These are phyloP conservation scores for Metschnikowia cerradonensis DNA, from an alignment of 805 yeast genomes.

Conservation along the genomic window DNA sequence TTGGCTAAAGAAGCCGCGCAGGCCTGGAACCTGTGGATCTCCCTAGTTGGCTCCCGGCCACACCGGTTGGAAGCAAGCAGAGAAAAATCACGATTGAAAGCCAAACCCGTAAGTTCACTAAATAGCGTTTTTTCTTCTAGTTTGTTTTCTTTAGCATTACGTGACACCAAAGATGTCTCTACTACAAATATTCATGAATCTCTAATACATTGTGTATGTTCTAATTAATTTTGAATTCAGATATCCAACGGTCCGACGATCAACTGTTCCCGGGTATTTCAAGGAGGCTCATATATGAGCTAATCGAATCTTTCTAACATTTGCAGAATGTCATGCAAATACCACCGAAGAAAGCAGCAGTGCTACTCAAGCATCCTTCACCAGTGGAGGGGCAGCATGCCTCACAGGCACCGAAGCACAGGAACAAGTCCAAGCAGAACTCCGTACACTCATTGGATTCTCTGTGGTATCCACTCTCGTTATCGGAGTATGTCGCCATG, in stretches of 20 bases:
- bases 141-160: background rate
- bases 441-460: conserved; percentile 40
- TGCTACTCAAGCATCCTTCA: conserved; percentile 36
- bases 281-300: background rate
- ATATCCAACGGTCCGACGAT: background rate
- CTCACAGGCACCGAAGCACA: conserved; percentile 40
- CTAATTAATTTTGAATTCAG: background rate
- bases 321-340: conserved; percentile 32
- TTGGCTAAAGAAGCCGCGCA: conserved; percentile 1
- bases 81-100: background rate
- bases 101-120: background rate
- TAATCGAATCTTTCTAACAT: conserved; percentile 15
- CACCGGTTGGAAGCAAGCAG: too few relatives aligned
- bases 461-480: conserved; percentile 34
- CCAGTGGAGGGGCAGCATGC: conserved; percentile 40
- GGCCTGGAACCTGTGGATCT: background rate
- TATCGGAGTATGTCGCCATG: conserved; percentile 10
- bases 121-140: too few relatives aligned
- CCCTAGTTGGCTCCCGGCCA: background rate
- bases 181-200: background rate
- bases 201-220: background rate
- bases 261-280: background rate
- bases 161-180: background rate
- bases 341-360: conserved; percentile 37
- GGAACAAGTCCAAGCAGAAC: conserved; percentile 34